Evolutionary conservation across 345 rosid genomes (phyloP).

Genomic region (Noccaea caerulescens): DNA sequence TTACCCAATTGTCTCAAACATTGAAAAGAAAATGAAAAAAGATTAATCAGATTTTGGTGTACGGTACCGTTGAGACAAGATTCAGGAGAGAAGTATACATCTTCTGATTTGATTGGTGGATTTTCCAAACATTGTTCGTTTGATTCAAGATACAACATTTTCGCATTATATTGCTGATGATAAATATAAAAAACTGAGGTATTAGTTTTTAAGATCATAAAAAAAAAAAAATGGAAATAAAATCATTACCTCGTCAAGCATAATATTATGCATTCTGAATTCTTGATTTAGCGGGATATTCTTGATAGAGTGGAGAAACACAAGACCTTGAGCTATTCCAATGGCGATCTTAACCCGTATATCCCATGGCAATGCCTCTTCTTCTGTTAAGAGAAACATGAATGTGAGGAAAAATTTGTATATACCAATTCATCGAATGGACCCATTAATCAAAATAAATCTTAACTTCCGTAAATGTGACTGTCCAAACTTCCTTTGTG

Average conservation of each 20-base stretch:
- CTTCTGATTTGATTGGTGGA: background rate
- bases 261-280: background rate
- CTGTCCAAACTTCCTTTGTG: too few relatives aligned
- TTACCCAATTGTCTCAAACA: background rate
- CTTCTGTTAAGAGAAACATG: background rate
- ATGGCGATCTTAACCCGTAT: background rate
- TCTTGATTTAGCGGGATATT: background rate
- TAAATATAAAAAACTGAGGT: background rate
- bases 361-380: background rate
- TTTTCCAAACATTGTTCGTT: background rate
- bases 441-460: too few relatives aligned
- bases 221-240: background rate
- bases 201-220: background rate
- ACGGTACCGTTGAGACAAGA: too few relatives aligned
- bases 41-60: too few relatives aligned
- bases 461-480: too few relatives aligned
- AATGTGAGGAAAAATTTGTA: background rate
- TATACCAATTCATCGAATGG: too few relatives aligned
- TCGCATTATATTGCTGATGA: background rate
- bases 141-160: background rate
- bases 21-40: background rate
- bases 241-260: constrained; percentile 1
- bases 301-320: background rate
- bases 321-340: background rate
- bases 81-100: background rate